Base-by-base conservation (phyloP, 2,329 filamentous ascomycete species). In the Colletotrichum navitas region DNA sequence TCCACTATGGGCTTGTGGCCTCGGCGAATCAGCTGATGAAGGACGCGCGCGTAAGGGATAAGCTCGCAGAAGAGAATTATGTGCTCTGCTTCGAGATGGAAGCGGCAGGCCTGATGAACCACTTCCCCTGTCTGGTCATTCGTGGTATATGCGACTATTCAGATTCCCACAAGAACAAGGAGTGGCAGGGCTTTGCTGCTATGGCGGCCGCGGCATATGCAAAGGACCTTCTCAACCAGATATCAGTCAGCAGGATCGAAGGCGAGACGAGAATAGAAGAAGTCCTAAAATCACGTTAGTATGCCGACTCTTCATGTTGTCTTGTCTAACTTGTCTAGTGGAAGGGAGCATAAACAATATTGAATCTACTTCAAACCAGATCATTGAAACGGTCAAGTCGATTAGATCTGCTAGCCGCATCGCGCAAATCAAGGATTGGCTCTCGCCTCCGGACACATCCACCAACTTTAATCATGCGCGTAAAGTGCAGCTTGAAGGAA, bases 91-190 rank as follows among this genome's bases (percentile, higher is more conserved):
- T 82, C 43, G 80, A 81, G 62, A 80, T 78, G 77, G 78, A 79
- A 34, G 79, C 80, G 74, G 78, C 77, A 3, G 78, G 78, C 47
- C 1, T 80, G 45, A 78, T 78, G 74, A 75, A 77, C 26, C 55
- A 75, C 29, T 76, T 78, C 49, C 78, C 76, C 0, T 81, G 79
- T 36, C 66, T 81, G 1, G 77, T 80, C 8, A 77, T 82, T 51
- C 75, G 79, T 7, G 80, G 80, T 0, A 80, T 82, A 55, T 81
- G 77, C 63, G 79, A 82, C 73, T 82, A 82, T 43, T 75, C 79
- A 0, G 80, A 82, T 56, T 76, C 77, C 0, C 78, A 80, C 52
- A 80, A 80, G 55, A 78, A 78, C 41, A 75, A 79, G 10, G 39
- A 63, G 1, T 81, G 78, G 79, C 79, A 79, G 55, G 69, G 74